Evolutionary conservation across 495 filamentous ascomycete species (phyloP), one percentile per base, ranked within the genome.

Genomic region (Podospora fimiseda): DNA sequence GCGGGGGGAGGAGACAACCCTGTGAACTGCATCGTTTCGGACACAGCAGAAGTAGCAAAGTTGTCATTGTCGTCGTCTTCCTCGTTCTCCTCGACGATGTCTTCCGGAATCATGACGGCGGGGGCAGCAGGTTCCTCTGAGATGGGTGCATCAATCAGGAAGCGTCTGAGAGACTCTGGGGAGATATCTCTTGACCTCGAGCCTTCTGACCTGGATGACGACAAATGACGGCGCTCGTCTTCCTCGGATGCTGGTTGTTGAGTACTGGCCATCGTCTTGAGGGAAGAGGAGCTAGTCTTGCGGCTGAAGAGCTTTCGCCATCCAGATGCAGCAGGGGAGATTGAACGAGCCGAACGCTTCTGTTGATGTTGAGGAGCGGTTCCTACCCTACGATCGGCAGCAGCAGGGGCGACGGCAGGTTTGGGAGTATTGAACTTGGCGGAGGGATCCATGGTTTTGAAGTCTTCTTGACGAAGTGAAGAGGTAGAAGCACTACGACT

Each of bases 361-460:
- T 70, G 75, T 7, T 74, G 70, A 45, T 67, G 73, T 15, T 74
- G 27, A n/a, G 71, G 38, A 71, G 85, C 78, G 6, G 83, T 84
- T 19, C 77, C 77, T 13, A 81, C 60, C 19, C 82, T 78, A 9
- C 66, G 57, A 47, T 73, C 64, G 63, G 65, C 6, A 75, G 76
- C 40, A 78, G 75, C 7, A 66, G 64, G 11, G 60, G 61, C 0
- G 83, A 76, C 2, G 6, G 83, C 78, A n/a, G 80, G 75, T 41
- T 82, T 75, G 19, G 86, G 87, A 23, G 82, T 79, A 62, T 84
- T 72, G 49, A 82, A 94, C 58, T 84, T 89, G 71, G 88, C 86
- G 15, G 77, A 73, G 0, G 89, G 89, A 57, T 91, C 81, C 79
- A 91, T 83, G 0, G 88, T 92, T 60, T 80, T 85, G 55, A 79